Conservation (phyloP, 176 grass and related monocot species). For the Triticum dicoccoides region DNA sequence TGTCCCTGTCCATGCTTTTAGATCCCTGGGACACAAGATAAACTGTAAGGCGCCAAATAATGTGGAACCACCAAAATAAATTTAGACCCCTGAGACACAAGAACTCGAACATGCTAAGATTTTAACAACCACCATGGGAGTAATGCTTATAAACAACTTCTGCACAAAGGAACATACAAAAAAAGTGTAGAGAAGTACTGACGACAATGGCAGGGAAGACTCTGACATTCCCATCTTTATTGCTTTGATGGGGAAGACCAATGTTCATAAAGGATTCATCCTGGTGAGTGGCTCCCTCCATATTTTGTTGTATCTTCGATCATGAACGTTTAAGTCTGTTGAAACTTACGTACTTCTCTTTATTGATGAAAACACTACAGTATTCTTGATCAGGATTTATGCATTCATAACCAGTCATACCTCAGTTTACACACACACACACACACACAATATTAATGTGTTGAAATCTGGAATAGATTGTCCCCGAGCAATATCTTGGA, state of each 20-base stretch:
- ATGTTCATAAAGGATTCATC: background rate
- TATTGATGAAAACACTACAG: background rate
- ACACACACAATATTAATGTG: too few species aligned
- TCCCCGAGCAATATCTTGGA: background rate
- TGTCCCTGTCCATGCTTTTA: conserved; percentile 69
- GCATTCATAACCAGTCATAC: background rate
- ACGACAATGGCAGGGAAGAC: conserved; percentile 4
- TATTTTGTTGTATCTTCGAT: background rate
- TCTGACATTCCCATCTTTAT: background rate
- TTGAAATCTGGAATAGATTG: background rate
- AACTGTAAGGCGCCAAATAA: conserved; percentile 16
- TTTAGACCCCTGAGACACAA: background rate
- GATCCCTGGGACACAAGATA: conserved; percentile 17
- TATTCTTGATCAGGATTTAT: background rate
- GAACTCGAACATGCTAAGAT: background rate
- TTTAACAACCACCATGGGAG: background rate
- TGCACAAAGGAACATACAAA: background rate
- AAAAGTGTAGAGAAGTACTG: conserved; percentile 36
- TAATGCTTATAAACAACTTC: background rate
- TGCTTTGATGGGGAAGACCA: background rate
- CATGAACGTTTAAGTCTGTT: background rate
- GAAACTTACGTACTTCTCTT: background rate
- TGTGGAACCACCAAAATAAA: background rate
- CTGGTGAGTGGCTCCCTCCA: background rate
- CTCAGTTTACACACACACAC: background rate